phyloP scores from a whole-genome alignment of 148 eudicot species.

The Rhododendron ovatum region DNA sequence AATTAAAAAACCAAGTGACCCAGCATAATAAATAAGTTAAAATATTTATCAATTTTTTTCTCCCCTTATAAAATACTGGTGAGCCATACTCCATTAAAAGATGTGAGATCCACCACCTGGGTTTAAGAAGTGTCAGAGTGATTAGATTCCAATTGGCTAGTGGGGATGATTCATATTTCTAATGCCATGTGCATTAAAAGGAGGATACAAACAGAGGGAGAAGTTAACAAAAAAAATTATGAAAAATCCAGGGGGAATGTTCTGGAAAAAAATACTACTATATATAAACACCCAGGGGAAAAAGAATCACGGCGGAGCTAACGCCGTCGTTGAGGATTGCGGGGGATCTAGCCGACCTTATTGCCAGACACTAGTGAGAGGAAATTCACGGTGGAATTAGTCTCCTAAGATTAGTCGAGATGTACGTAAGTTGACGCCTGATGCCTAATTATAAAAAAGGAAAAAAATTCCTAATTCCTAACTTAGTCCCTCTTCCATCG shows the following conservation, averaged over 20 bases:
- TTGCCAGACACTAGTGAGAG: background rate
- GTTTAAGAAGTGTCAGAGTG: background rate
- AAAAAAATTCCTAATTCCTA: no score
- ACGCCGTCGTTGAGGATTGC: background rate
- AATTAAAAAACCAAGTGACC: no score
- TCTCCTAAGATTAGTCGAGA: no score
- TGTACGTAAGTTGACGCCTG: no score
- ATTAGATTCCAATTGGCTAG: background rate
- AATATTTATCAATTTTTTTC: no score
- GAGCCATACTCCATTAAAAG: background rate
- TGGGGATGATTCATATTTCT: background rate
- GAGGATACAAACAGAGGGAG: background rate
- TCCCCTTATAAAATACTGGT: background rate
- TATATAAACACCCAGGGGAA: background rate
- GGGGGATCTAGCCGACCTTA: background rate
- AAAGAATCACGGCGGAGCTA: background rate
- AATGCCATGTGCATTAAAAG: background rate
- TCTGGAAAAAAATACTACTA: background rate
- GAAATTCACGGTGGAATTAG: background rate
- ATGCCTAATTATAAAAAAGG: no score
- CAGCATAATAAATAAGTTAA: no score
- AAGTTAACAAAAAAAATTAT: no score
- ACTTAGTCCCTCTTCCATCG: no score
- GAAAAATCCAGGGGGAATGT: background rate
- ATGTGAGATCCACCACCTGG: background rate